Evolutionary conservation across 2,329 filamentous ascomycete species (phyloP).

Genomic region (Cladophialophora chaetospira): DNA sequence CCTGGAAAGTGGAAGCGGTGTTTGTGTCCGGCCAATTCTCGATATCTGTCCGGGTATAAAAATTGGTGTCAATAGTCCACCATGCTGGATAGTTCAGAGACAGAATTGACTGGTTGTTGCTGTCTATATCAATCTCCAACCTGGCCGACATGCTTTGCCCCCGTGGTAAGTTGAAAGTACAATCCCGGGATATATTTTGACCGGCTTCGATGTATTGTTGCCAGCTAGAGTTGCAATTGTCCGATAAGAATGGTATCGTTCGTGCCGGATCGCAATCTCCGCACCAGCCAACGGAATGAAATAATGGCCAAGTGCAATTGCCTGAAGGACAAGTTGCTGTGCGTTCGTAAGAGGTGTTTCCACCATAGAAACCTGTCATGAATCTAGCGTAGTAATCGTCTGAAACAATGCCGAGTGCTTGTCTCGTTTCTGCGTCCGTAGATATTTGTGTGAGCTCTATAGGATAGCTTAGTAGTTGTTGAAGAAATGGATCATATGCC

Average conservation of each 20-base stretch:
- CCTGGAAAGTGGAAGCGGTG: too few relatives aligned
- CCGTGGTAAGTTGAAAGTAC: too few relatives aligned
- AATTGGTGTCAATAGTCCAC: too few relatives aligned
- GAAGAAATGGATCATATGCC: neutral
- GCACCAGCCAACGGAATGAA: neutral
- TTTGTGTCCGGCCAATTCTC: too few relatives aligned
- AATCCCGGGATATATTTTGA: too few relatives aligned
- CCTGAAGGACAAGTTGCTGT: neutral
- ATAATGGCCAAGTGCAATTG: neutral
- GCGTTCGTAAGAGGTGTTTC: neutral
- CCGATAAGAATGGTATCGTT: neutral
- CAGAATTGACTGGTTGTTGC: too few relatives aligned
- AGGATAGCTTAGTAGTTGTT: neutral
- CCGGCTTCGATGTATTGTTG: neutral
- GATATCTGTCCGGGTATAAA: too few relatives aligned
- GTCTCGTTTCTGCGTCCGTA: neutral
- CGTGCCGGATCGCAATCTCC: neutral
- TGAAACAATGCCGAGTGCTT: neutral
- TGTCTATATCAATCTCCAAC: too few relatives aligned
- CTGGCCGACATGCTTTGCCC: too few relatives aligned
- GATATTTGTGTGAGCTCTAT: neutral
- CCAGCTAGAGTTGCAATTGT: neutral
- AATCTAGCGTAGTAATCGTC: neutral
- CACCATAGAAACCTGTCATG: neutral
- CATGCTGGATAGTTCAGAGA: too few relatives aligned